Evolutionary conservation across 73 alveolate species (phyloP).

Genomic region (Tetrahymena malaccensis): DNA sequence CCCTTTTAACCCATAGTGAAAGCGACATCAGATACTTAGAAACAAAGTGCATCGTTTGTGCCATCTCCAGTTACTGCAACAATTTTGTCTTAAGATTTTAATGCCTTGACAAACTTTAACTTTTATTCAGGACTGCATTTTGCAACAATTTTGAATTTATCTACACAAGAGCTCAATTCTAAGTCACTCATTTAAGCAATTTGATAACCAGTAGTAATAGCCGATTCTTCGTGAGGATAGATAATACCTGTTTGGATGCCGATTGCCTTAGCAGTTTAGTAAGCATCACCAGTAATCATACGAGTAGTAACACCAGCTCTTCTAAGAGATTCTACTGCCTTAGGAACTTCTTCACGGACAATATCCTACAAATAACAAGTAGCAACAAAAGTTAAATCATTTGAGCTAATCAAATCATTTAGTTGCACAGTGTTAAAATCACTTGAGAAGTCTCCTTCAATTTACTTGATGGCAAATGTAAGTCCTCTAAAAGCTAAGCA

Average conservation of each 20-base stretch:
- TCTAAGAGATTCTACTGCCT: constrained; percentile 58
- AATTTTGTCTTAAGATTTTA: constrained; percentile 54
- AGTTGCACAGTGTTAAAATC: background rate
- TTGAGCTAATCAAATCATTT: background rate
- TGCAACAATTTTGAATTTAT: constrained; percentile 68
- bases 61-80: constrained; percentile 97
- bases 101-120: constrained; percentile 68
- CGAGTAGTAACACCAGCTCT: constrained; percentile 83
- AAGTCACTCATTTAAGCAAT: background rate
- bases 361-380: constrained; percentile 73
- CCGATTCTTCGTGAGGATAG: constrained; percentile 29
- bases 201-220: background rate
- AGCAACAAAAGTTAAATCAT: constrained; percentile 52
- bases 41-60: constrained; percentile 91
- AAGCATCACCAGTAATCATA: constrained; percentile 90
- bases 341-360: constrained; percentile 75
- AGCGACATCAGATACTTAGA: constrained; percentile 88
- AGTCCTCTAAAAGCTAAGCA: background rate
- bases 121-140: constrained; percentile 81
- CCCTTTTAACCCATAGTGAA: constrained; percentile 90
- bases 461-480: background rate
- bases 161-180: constrained; percentile 58
- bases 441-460: background rate
- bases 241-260: constrained; percentile 77
- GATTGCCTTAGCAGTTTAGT: constrained; percentile 73